These are phyloP conservation scores for Phytophthora pluvialis DNA, from an alignment of 352 stramenopile species.

Conservation along the genomic window DNA sequence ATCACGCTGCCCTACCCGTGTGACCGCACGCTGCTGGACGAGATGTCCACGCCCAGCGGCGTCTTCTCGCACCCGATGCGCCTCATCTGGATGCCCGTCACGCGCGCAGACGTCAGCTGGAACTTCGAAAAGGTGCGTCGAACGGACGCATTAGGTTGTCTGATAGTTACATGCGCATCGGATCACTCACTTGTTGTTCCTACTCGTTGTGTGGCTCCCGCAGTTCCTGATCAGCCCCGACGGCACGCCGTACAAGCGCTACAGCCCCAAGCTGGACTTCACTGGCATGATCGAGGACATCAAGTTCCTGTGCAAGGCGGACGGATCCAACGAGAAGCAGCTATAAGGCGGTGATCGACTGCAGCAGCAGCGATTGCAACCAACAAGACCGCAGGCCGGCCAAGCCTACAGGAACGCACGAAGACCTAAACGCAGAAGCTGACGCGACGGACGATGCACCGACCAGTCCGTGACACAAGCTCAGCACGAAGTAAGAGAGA, in stretches of 20 bases:
- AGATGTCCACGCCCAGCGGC: conserved; percentile 78
- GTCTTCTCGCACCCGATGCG: conserved; percentile 86
- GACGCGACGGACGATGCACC: not conserved
- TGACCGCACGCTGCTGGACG: conserved; percentile 79
- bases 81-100: conserved; percentile 87
- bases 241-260: conserved; percentile 80
- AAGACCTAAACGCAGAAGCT: not conserved
- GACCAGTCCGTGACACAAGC: not conserved
- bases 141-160: not conserved
- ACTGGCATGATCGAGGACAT: conserved; percentile 73
- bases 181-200: not conserved
- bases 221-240: conserved; percentile 82
- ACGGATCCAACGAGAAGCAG: conserved; percentile 45
- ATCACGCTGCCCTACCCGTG: conserved; percentile 74
- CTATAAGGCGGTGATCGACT: conserved; percentile 25
- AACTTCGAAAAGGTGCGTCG: conserved; percentile 82
- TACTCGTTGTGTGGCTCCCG: not conserved
- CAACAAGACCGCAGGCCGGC: not conserved
- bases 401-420: not conserved
- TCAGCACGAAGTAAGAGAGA: conserved; percentile 13
- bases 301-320: conserved; percentile 59
- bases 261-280: conserved; percentile 78
- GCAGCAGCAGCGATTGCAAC: conserved; percentile 11
- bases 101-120: conserved; percentile 79
- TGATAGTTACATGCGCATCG: not conserved